phyloP scores from a whole-genome alignment of 768 basidiomycete genomes.

The Boletellus ananas region DNA sequence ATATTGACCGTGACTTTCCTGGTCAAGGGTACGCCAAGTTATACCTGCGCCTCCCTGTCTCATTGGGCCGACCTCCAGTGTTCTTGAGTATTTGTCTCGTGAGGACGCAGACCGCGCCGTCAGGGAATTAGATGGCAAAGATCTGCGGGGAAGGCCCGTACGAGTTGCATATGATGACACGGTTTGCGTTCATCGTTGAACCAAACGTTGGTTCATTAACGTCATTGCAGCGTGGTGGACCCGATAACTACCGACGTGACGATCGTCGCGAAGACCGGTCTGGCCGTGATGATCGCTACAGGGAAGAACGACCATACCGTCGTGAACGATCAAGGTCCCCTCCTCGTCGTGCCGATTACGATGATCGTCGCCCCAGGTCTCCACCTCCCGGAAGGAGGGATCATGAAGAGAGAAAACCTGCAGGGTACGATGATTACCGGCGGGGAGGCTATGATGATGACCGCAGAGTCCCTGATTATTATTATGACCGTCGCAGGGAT shows the following conservation, averaged over 20 bases:
- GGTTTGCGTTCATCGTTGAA: slow-evolving; percentile 37
- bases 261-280: slow-evolving; percentile 60
- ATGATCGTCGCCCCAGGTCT: slow-evolving; percentile 81
- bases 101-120: slow-evolving; percentile 95
- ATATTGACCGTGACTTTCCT: slow-evolving; percentile 83
- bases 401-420: slow-evolving; percentile 80
- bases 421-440: slow-evolving; percentile 89
- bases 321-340: slow-evolving; percentile 85
- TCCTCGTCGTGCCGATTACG: slow-evolving; percentile 64
- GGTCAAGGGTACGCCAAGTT: slow-evolving; percentile 72
- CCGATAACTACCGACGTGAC: slow-evolving; percentile 75
- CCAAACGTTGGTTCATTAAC: background rate
- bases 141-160: slow-evolving; percentile 80
- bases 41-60: background rate
- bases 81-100: slow-evolving; percentile 85
- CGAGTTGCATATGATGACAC: slow-evolving; percentile 64
- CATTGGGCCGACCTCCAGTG: slow-evolving; percentile 40
- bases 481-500: slow-evolving; percentile 87
- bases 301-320: slow-evolving; percentile 53
- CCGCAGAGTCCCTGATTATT: slow-evolving; percentile 78
- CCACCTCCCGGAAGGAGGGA: slow-evolving; percentile 73
- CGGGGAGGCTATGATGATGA: slow-evolving; percentile 78
- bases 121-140: slow-evolving; percentile 78
- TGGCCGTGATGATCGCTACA: slow-evolving; percentile 52
- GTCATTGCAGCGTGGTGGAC: slow-evolving; percentile 50